Evolutionary conservation across 192 early-diverging fungal genomes (phyloP), one percentile per base, ranked within the genome.

Genomic region (Glomus cerebriforme): DNA sequence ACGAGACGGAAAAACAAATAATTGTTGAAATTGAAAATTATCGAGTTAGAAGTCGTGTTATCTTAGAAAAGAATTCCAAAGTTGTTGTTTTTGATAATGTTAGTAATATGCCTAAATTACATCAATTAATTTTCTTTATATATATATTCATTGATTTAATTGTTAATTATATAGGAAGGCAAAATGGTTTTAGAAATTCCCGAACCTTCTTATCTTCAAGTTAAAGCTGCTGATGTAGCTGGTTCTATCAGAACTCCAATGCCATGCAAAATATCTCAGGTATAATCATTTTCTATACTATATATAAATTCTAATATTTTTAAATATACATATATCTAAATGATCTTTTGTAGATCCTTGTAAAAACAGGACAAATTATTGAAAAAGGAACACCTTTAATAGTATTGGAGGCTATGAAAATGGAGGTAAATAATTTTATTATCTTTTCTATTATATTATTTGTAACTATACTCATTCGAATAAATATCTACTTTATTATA

Each of bases 351-450:
- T 29, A 77, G 75, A 19, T 77, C 15, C 27, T 89, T 59, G 90
- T 94, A 2, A 86, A 91, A 72, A 82, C 90, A 27, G 97, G 96
- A 19, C 90, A 94, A 37, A 86, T 86, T 45, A 93, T 99, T 12
- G 88, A 89, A 64, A 94, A 95, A 83, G 96, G 93, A 49, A 87
- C 91, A 63, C 88, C 91, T 47, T 82, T 99, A 37, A 84, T 97
- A 3, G 88, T 99, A 37, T 85, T 99, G 37, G 97, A 99, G 80
- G 97, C 97, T 24, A 99, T 99, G 97, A 99, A 99, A 89, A 99
- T 99, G 97, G 97, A 99, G 90, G 90, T 91, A 88, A 82, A 66
- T 80, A 27, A 13, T 67, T 19, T 34, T 81, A 12, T 67, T 78
- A 74, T 81, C 12, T 1, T 24, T 45, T 86, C 39, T 78, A 39